Conservation (phyloP, 1,284 basidiomycete genomes). For the Agaricales sp. region DNA sequence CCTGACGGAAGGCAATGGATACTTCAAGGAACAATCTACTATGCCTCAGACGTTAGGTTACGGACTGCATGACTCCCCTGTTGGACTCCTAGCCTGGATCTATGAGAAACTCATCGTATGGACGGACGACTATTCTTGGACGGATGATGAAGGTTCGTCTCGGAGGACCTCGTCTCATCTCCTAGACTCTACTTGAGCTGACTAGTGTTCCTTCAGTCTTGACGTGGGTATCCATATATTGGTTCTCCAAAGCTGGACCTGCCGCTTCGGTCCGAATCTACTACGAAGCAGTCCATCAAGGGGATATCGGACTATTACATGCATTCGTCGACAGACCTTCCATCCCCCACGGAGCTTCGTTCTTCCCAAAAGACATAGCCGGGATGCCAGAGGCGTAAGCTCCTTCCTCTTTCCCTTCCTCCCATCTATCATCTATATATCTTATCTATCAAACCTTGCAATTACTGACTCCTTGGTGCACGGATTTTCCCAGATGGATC, state of each 20-base stretch:
- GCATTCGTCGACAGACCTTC: neutral
- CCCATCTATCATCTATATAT: neutral
- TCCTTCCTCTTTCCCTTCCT: too few relatives aligned
- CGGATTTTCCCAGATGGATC: neutral
- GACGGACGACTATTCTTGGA: slow-evolving; percentile 32
- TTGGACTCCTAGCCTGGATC: slow-evolving; percentile 33
- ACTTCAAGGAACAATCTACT: slow-evolving; percentile 28
- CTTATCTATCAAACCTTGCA: too few relatives aligned
- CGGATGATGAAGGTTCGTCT: slow-evolving; percentile 17
- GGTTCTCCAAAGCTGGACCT: slow-evolving; percentile 26
- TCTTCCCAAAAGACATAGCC: slow-evolving; percentile 22
- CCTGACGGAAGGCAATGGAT: slow-evolving; percentile 25
- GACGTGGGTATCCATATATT: slow-evolving; percentile 29
- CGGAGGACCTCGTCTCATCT: neutral
- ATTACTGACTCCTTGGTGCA: too few relatives aligned
- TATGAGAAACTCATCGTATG: slow-evolving; percentile 33
- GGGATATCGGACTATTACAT: neutral
- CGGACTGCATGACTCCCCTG: slow-evolving; percentile 30
- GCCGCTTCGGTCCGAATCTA: slow-evolving; percentile 28
- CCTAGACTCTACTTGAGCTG: neutral
- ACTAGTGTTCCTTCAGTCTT: slow-evolving; percentile 17
- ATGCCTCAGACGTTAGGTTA: slow-evolving; percentile 30
- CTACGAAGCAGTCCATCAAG: slow-evolving; percentile 17
- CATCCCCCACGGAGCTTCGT: slow-evolving; percentile 22
- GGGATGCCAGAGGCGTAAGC: neutral